These are phyloP conservation scores for Symmetrospora coprosmae DNA, from an alignment of 768 basidiomycete species.

Conservation along the genomic window DNA sequence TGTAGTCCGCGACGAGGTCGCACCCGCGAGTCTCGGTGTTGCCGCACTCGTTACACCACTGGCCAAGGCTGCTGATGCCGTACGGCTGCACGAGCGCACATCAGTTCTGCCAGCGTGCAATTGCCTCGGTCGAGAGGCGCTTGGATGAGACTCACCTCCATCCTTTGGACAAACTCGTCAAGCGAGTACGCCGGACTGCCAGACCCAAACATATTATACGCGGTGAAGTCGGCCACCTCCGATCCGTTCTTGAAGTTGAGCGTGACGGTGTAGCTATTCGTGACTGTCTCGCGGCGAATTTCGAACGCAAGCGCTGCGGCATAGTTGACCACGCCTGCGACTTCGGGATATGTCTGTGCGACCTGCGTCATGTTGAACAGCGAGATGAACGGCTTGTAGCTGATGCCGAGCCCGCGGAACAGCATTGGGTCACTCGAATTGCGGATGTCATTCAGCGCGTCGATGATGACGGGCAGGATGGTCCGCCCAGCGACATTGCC, in stretches of 20 bases:
- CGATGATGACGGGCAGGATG: conserved; percentile 11
- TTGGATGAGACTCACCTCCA: neutral
- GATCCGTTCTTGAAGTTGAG: conserved; percentile 25
- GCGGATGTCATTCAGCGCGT: conserved; percentile 2
- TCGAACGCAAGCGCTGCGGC: conserved; percentile 17
- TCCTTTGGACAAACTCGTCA: neutral
- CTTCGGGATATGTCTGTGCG: conserved; percentile 26
- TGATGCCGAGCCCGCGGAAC: conserved; percentile 62
- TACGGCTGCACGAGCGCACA: conserved; percentile 6
- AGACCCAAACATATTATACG: conserved; percentile 16
- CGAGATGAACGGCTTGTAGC: conserved; percentile 82
- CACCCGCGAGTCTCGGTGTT: conserved; percentile 8
- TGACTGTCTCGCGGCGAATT: conserved; percentile 4
- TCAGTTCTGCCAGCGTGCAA: neutral
- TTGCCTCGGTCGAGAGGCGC: neutral
- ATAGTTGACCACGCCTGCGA: conserved; percentile 24
- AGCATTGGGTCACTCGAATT: conserved; percentile 58
- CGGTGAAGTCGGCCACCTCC: conserved; percentile 14
- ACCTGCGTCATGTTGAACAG: conserved; percentile 66
- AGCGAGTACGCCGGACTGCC: neutral
- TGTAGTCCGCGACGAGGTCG: neutral
- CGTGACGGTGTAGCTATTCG: neutral
- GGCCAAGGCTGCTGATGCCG: conserved; percentile 6
- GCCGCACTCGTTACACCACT: conserved; percentile 15
- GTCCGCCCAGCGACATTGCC: conserved; percentile 5